Conservation (phyloP, 805 yeast genomes). For the Lachancea meyersii region DNA sequence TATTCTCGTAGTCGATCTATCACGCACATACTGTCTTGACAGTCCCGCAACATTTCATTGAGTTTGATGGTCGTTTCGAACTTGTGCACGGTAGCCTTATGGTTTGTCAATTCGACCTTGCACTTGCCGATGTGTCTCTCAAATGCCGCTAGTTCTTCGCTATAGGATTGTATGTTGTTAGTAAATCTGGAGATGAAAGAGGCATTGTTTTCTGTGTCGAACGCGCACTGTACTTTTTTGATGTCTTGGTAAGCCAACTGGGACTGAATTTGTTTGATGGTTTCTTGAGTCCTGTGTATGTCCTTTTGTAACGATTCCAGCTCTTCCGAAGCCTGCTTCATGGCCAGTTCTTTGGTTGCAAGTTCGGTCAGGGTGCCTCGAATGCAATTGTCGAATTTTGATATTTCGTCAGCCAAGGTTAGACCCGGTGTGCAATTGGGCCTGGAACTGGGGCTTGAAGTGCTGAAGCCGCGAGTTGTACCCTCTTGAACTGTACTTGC, state of each 20-base stretch:
- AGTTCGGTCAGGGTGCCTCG: slow-evolving; percentile 20
- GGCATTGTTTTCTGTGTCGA: slow-evolving; percentile 23
- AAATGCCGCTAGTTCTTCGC: slow-evolving; percentile 24
- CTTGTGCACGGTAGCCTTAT: slow-evolving; percentile 25
- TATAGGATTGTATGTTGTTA: slow-evolving; percentile 13
- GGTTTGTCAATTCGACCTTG: slow-evolving; percentile 16
- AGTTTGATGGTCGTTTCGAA: slow-evolving; percentile 22
- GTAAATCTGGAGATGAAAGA: slow-evolving; percentile 23
- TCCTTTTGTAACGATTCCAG: slow-evolving; percentile 21
- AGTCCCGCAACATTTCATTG: slow-evolving; percentile 16
- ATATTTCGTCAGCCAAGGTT: slow-evolving; percentile 17
- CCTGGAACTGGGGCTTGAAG: background rate
- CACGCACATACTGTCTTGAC: slow-evolving; percentile 15
- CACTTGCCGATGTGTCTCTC: slow-evolving; percentile 25
- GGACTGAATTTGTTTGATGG: slow-evolving; percentile 22
- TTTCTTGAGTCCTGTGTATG: slow-evolving; percentile 27
- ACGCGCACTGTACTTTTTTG: slow-evolving; percentile 23
- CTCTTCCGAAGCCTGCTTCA: slow-evolving; percentile 26
- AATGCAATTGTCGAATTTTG: slow-evolving; percentile 22
- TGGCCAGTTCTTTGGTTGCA: slow-evolving; percentile 25
- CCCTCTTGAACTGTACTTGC: background rate
- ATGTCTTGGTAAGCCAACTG: slow-evolving; percentile 29
- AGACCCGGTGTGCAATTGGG: background rate
- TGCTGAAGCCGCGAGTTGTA: background rate
- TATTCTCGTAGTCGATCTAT: slow-evolving; percentile 15